Evolutionary conservation across 2,329 filamentous ascomycete genomes (phyloP), one percentile per base, ranked within the genome.

Genomic region (Fusarium algeriense): DNA sequence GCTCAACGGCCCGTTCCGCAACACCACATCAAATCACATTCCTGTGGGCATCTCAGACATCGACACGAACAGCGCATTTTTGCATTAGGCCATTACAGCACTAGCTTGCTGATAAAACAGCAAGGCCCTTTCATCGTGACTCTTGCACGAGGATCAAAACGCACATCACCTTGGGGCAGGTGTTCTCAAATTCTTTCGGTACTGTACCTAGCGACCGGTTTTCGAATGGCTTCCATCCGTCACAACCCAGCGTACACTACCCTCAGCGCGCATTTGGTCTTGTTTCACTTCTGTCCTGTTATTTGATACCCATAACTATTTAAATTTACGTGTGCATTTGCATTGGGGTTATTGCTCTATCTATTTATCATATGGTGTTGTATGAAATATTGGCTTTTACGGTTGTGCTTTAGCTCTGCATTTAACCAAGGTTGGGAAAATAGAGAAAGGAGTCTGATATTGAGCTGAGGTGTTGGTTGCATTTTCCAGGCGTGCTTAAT

Each of bases 271-370:
- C 46, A 43, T 59, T 62, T 52, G 48, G 26, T 48, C 53, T 54
- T 70, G 17, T 49, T 76, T 74, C 65, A 52, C 72, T 76, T 77
- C 74, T 74, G 64, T 37, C 53, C 40, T 74, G 67, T 75, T 75
- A 64, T 74, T 76, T 76, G 76, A 77, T 77, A 77, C 76, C 76
- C 76, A 59, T 52, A 46, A 64, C 50, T 55, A 48, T 61, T 56
- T 69, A 48, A 52, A 64, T 65, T 74, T 43, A 54, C 56, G 37
- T 44, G 52, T 62, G 58, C 58, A 59, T 69, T 44, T 65, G 58
- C 54, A 59, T 61, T 54, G 43, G 45, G 49, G 45, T 37, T 38
- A 28, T 35, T 50, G 28, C 62, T 58, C 48, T 57, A 46, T 19
- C 45, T 56, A 54, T 64, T 67, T 40, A 64, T 57, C 35, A 54